Base-by-base conservation (phyloP, 2,329 filamentous ascomycete species). In the Alternaria sp. region DNA sequence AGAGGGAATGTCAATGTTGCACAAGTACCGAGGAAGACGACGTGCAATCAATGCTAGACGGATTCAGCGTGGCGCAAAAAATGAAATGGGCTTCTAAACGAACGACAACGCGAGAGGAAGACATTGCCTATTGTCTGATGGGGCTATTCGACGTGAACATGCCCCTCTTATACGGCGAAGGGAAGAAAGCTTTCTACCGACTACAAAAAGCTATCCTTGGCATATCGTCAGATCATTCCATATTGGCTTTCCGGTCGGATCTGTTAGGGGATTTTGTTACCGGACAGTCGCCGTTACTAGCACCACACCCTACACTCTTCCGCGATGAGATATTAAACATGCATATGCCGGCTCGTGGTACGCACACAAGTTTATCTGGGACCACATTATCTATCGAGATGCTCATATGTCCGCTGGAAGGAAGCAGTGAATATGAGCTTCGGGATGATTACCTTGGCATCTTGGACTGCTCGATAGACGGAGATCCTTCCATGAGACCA, bases 161-260 rank as follows among this genome's bases (percentile, higher is more conserved):
- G 62, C 61, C 63, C 5, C 54, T 74, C 1, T 19, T 73, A 0
- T 77, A 78, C 50, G 75, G 75, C 6, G 75, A 74, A 60, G 71
- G 73, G 1, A 15, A 62, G 7, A 64, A 64, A 12, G 70, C 69
- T 12, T 74, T 71, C 59, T 52, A 26, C 1, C 57, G 67, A n/a
- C 57, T 74, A 1, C 65, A 69, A 45, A 40, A 68, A 44, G 70
- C 70, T 11, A 70, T 74, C 11, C 46, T 68, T 30, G 57, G 12
- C 0, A 32, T 40, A 12, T 58, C 54, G 1, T 47, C 17, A 25
- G 54, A 57, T 19, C 54, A 57, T 2, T 49, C 44, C 3, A 57
- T 57, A 0, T 23, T 57, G 7, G 54, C 54, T 6, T 57, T 57
- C 19, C 54, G 28, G 6, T 12, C 28, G 0, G 21, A 25, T 49